Base-by-base conservation (phyloP, 768 basidiomycete genomes). In the Daedaleopsis sinensis region DNA sequence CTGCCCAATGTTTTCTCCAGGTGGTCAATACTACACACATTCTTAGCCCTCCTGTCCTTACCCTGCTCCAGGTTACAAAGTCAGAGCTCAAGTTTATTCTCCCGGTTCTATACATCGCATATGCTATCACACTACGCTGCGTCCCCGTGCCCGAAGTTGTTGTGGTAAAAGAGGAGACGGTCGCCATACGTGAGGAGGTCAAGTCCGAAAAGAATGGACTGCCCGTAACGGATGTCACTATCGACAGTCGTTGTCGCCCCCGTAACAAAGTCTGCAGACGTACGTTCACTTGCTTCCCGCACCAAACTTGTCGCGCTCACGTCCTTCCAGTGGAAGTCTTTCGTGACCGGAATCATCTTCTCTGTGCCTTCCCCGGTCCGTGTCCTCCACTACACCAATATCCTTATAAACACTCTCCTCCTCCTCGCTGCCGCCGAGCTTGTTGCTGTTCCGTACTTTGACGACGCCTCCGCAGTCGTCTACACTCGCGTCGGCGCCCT, bases 401-500 rank as follows among this genome's bases (percentile, higher is more conserved):
- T 80, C 42, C 43, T 66, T n/a, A 71, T 81, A 69, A 82, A 83
- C 71, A 71, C 74, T 1, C 27, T 76, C 24, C 67, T 82, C 3
- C 65, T 79, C 27, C 61, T 72, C 27, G 63, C 74, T 52, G 69
- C 72, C 6, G 61, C 73, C 36, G 90, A 93, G 69, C 81, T 86
- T 63, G 73, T 81, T 50, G 64, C 77, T 21, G 77, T 82, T 1
- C 89, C 91, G 4, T 78, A 83, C 65, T 69, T 85, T 57, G 83
- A 86, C 68, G 67, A 82, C 49, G 84, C 86, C 16, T 42, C 73
- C 10, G 79, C 82, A 67, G 81, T 90, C 61, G 73, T 77, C 13
- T 93, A 89, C 71, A 84, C 85, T 3, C 82, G 91, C 52, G 76
- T 91, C 57, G 91, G 91, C 16, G 89, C 89, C 3, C 80, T 92